Percentiles rank a stretch among this genome's conserved stretches.
Evolutionary conservation across 1,284 basidiomycete genomes (phyloP).

Genomic region (Blastosporella zonata): DNA sequence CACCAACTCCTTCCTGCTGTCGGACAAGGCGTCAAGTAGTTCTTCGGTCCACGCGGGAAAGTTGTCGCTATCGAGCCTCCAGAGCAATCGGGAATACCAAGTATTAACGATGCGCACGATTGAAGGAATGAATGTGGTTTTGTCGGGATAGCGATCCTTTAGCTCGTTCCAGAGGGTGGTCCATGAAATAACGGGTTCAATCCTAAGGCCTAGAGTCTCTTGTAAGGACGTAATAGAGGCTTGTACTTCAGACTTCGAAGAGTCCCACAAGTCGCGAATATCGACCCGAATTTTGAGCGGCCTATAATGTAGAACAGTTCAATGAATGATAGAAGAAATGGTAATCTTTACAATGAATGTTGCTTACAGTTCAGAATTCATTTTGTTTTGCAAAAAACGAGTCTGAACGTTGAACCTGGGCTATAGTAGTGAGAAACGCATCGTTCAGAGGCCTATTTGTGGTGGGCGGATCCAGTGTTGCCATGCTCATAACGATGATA

Average conservation of each 20-base stretch:
- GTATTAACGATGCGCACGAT: conserved; percentile 29
- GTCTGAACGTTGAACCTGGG: background rate
- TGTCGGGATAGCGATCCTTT: conserved; percentile 30
- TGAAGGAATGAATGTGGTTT: conserved; percentile 30
- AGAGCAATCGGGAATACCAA: conserved; percentile 33
- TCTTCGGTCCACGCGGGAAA: conserved; percentile 34
- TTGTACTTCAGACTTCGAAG: conserved; percentile 28
- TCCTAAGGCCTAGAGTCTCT: conserved; percentile 27
- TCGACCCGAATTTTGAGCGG: conserved; percentile 36
- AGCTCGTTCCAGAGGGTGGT: conserved; percentile 27
- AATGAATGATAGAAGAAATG: background rate
- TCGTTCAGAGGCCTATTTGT: too few relatives aligned
- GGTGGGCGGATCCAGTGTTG: too few relatives aligned
- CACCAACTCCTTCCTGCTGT: conserved; percentile 19
- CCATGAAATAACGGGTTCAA: conserved; percentile 30
- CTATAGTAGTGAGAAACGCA: background rate
- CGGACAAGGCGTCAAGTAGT: conserved; percentile 26
- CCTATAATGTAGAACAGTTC: conserved; percentile 18
- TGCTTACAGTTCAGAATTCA: conserved; percentile 2
- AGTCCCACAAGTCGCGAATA: conserved; percentile 36
- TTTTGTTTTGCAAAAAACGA: background rate
- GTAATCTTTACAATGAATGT: background rate
- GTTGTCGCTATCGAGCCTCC: conserved; percentile 29
- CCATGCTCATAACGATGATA: too few relatives aligned
- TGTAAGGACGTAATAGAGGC: conserved; percentile 23